Evolutionary conservation across 1,284 basidiomycete species (phyloP), one percentile per base, ranked within the genome.

Genomic region (Tylopilus sp.): DNA sequence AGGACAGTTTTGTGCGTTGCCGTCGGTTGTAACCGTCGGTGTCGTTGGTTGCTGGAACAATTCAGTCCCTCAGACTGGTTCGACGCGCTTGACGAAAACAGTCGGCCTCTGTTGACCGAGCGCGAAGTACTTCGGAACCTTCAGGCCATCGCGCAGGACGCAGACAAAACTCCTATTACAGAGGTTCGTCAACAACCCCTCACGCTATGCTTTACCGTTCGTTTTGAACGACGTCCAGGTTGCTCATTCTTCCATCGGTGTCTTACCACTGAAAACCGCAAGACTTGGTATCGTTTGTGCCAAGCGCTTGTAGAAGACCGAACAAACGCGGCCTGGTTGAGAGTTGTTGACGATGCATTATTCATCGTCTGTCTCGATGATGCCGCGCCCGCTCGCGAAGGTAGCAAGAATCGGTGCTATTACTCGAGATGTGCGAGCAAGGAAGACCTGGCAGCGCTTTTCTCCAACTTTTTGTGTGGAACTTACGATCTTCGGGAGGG

Each of bases 311-410:
- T 80, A 31, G 66, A 71, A 36, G 85, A 92, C 71, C 73, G 76
- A 42, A 80, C 82, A 61, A 96, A 95, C 65, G 81, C 83, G 12
- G 73, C 78, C 2, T 92, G 88, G 58, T 75, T 94, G 24, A 75
- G 85, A 11, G 83, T 97, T 33, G 81, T 98, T 51, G 91, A 94
- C 64, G 82, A 84, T 46, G 91, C 95, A 0, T 72, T 98, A 20
- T 99, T 99, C 60, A 77, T 98, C 14, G 91, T 98, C 14, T 98
- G 94, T 66, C 74, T 99, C 41, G 95, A 99, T 66, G 94, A 97
- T 63, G 75, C 83, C 0, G 73, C 82, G 0, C 90, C 93, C 0
- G 79, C 54, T 40, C 52, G 51, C 7, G 56, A 67, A 44, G 53
- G 56, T 1, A n/a, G 29, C 12, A 56, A 61, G 10, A 47, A 29